These are phyloP conservation scores for Haplosporangium gracile DNA, from an alignment of 192 early-diverging fungal genomes.

Conservation along the genomic window DNA sequence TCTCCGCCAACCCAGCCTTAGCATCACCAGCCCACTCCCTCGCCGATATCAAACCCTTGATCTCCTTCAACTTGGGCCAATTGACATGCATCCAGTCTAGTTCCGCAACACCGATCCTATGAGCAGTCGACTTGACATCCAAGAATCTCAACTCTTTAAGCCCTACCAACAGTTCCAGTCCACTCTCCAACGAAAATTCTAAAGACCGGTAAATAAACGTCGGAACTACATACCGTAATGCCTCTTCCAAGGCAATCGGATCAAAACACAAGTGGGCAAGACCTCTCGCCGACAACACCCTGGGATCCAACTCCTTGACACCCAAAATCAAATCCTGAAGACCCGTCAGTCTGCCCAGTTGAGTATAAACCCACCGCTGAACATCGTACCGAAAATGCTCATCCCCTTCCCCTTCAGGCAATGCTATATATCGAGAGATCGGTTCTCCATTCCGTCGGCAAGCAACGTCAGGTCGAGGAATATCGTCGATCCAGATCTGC, in stretches of 20 bases:
- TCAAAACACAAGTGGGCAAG: neutral
- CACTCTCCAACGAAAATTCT: neutral
- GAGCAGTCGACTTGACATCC: neutral
- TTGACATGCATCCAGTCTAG: neutral
- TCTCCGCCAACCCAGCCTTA: neutral
- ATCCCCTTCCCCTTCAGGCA: neutral
- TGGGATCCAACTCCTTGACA: neutral
- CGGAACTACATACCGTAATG: neutral
- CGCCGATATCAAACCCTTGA: neutral
- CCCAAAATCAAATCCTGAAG: neutral
- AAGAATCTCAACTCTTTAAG: neutral
- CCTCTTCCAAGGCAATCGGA: neutral
- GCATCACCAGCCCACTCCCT: neutral
- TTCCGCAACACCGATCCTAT: neutral
- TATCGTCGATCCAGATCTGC: neutral
- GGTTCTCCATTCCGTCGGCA: neutral
- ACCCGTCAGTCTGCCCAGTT: neutral
- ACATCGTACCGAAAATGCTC: no score
- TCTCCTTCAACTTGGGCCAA: neutral
- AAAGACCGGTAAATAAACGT: neutral
- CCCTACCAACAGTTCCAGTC: neutral
- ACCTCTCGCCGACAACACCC: neutral
- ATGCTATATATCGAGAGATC: no score
- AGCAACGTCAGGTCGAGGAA: neutral
- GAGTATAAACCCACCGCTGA: neutral